Base-by-base conservation (phyloP, 306 rosid species). In the Urtica urens region DNA sequence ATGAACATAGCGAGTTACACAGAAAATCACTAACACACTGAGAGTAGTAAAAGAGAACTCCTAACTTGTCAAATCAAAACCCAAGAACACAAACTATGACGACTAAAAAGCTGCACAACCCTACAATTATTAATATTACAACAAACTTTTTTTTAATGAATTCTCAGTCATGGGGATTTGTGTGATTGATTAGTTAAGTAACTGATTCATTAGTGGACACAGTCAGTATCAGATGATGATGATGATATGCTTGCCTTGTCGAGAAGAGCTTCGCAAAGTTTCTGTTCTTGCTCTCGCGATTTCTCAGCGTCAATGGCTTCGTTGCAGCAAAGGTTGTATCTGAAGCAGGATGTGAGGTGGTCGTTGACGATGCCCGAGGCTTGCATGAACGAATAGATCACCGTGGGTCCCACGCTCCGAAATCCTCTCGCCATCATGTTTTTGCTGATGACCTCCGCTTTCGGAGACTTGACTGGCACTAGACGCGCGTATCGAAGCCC, bases 361-460 rank as follows among this genome's bases (percentile, higher is more conserved):
- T 84, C 93, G 59, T 90, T 85, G 37, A 79, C 94, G 17, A 90
- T 75, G 39, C 97, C 94, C 1, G 92, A 49, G 14, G 67, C 92
- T 61, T 85, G 97, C 97, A 90, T 79, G 78, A 90, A 85, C 17
- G 92, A 84, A 62, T 90, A 90, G 53, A 84, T 49, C 10, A 79
- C 85, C 0, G 86, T 90, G 0, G 97, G 95, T 23, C 97, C 97
- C 20, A 90, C 95, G 23, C 97, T 84, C 19, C 93, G 95, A 49
- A 90, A 90, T 21, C 99, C 99, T 66, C 99, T 77, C 21, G 70
- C 72, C 79, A 85, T 79, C 84, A 90, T 60, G 70, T 81, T 95
- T 72, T 90, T 90, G 79, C 97, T 81, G 26, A 90, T 72, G 37
- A 71, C 31, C 60, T 90, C 92, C 5, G 92, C 78, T 77, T 90